These are phyloP conservation scores for Xerocomellus amylosporus DNA, from an alignment of 768 basidiomycete species.

Conservation along the genomic window DNA sequence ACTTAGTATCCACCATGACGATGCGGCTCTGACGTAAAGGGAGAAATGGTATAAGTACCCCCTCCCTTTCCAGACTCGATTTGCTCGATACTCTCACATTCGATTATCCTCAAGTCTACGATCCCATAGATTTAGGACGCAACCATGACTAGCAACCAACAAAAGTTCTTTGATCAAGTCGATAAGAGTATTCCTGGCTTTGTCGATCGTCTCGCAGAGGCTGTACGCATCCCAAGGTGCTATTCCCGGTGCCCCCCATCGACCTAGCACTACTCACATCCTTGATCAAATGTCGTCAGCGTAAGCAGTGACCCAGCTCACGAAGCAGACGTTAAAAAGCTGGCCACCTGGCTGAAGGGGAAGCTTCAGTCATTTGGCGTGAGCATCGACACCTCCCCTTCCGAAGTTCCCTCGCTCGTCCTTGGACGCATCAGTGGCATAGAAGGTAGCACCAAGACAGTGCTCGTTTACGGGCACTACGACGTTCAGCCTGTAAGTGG, in stretches of 20 bases:
- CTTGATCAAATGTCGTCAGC: not conserved
- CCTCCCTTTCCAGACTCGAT: not conserved
- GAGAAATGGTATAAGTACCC: not conserved
- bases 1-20: too few relatives aligned
- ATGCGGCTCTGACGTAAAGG: too few relatives aligned
- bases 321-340: not conserved
- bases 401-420: conserved; percentile 1
- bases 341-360: not conserved
- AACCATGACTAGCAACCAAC: not conserved
- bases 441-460: conserved; percentile 41
- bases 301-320: not conserved
- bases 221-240: not conserved
- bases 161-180: not conserved
- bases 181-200: not conserved
- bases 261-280: not conserved
- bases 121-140: not conserved
- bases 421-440: not conserved
- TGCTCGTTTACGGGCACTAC: conserved; percentile 87
- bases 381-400: not conserved
- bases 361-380: not conserved
- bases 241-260: not conserved
- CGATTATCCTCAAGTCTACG: not conserved
- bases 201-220: not conserved
- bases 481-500: conserved; percentile 80
- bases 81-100: not conserved